Evolutionary conservation across 495 filamentous ascomycete genomes (phyloP), one percentile per base, ranked within the genome.

Genomic region (Pseudevernia furfuracea): DNA sequence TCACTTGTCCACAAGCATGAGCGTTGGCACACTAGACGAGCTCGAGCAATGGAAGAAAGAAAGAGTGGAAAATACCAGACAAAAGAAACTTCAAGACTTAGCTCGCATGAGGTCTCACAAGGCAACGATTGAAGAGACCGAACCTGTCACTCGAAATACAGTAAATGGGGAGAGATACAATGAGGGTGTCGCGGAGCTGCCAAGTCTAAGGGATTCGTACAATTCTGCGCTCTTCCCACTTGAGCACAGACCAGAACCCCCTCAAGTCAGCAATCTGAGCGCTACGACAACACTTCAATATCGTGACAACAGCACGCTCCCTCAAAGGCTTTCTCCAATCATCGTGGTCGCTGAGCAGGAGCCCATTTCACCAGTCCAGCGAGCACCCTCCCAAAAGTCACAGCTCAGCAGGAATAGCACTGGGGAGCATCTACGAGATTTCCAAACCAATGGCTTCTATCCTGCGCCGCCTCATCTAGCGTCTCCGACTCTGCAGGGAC

Each of bases 321-420:
- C 55, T 34, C 62, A 64, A 43, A 53, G 14, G 8, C 28, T 70
- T 21, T 70, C 68, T 1, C 65, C 68, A 0, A 63, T 70, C 41
- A 62, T 65, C 14, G 46, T 65, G 14, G 25, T 70, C 34, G 68
- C 68, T 9, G 61, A 61, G 43, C 65, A 70, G 58, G 36, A 59
- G 14, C 68, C 68, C 56, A 55, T 14, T 19, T 30, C 44, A 38
- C 2, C 49, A 15, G 15, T 70, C 17, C 30, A 32, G 21, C 36
- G 43, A 41, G 23, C 36, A n/a, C 30, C 19, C 11, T 59, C 44
- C 5, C 46, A 55, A 21, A 57, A 61, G 21, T 17, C 32, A 17
- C 49, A 61, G n/a, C 5, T 23, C n/a, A 61, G 53, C 23, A 17
- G 21, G 21, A 49, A 44, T 30, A 67, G 63, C n/a, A 10, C 37